phyloP scores from a whole-genome alignment of 1,139 yeast genomes.

The Eremothecium gossypii region DNA sequence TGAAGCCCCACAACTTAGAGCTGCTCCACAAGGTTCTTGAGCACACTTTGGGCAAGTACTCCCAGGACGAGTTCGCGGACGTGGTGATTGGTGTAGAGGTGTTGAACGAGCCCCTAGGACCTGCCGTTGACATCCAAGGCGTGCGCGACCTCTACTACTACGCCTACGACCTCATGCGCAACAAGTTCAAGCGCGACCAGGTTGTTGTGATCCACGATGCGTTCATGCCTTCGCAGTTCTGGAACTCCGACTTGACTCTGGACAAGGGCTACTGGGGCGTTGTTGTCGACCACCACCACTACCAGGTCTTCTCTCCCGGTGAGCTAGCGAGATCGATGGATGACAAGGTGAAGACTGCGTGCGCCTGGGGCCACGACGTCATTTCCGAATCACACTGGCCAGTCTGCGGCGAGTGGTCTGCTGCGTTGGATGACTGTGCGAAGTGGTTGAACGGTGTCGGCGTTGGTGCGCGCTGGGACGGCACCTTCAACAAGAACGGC shows the following conservation, averaged over 20 bases:
- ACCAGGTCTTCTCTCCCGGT: conserved; percentile 69
- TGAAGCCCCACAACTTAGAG: conserved; percentile 40
- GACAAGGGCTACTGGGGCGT: conserved; percentile 48
- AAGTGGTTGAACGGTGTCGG: conserved; percentile 89
- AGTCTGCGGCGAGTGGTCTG: conserved; percentile 87
- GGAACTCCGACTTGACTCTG: conserved; percentile 44
- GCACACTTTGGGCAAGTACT: conserved; percentile 50
- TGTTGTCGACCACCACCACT: conserved; percentile 82
- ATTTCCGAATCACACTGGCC: conserved; percentile 58
- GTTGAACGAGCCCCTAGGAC: conserved; percentile 83
- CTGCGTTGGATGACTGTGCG: conserved; percentile 90
- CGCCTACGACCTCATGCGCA: conserved; percentile 31
- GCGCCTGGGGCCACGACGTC: conserved; percentile 49
- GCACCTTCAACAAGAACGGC: conserved; percentile 34
- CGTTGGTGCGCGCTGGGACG: conserved; percentile 79
- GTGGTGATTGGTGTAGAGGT: conserved; percentile 78
- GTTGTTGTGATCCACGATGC: conserved; percentile 39
- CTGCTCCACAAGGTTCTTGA: conserved; percentile 27
- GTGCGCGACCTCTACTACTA: conserved; percentile 46
- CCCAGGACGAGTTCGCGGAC: conserved; percentile 52
- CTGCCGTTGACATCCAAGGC: conserved; percentile 47
- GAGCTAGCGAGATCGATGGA: conserved; percentile 50
- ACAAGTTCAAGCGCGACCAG: conserved; percentile 25
- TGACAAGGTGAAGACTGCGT: conserved; percentile 54
- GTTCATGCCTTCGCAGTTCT: conserved; percentile 52